Evolutionary conservation across 306 rosid genomes (phyloP).

Genomic region (Adenanthera pavonina): DNA sequence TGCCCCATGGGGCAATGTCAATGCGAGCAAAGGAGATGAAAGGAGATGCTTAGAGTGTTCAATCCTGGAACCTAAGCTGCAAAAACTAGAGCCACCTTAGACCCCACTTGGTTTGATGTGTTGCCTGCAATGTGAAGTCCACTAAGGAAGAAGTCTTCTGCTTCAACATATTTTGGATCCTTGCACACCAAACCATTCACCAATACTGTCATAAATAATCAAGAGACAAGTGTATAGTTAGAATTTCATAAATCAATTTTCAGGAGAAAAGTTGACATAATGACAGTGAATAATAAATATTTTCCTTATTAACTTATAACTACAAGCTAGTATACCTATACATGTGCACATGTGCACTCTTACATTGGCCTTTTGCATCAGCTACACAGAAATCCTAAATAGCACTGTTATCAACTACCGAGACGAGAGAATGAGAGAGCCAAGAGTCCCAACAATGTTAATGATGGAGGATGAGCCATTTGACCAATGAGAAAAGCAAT

Average conservation of each 20-base stretch:
- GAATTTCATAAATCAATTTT: not conserved
- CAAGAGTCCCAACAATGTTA: too few species aligned
- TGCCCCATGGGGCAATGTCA: conserved; percentile 48
- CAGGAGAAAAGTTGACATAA: too few species aligned
- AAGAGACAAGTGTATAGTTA: not conserved
- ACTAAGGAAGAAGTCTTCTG: conserved; percentile 40
- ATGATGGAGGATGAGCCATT: too few species aligned
- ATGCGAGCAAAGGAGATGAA: conserved; percentile 43
- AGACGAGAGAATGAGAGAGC: too few species aligned
- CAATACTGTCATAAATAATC: conserved; percentile 30
- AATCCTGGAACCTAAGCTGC: conserved; percentile 47
- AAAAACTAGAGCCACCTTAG: conserved; percentile 43
- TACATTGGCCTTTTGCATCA: too few species aligned
- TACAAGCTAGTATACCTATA: too few species aligned
- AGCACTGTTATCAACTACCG: too few species aligned
- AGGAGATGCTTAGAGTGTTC: conserved; percentile 39
- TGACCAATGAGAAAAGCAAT: too few species aligned
- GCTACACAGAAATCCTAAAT: too few species aligned
- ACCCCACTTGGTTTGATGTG: conserved; percentile 41
- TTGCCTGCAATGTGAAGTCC: conserved; percentile 51
- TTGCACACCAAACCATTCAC: conserved; percentile 48
- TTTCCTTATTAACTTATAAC: too few species aligned
- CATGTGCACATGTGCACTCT: too few species aligned
- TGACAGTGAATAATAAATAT: too few species aligned
- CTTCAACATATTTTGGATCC: conserved; percentile 45